Evolutionary conservation across 352 stramenopile genomes (phyloP).

Genomic region (Pythium guiyangense): DNA sequence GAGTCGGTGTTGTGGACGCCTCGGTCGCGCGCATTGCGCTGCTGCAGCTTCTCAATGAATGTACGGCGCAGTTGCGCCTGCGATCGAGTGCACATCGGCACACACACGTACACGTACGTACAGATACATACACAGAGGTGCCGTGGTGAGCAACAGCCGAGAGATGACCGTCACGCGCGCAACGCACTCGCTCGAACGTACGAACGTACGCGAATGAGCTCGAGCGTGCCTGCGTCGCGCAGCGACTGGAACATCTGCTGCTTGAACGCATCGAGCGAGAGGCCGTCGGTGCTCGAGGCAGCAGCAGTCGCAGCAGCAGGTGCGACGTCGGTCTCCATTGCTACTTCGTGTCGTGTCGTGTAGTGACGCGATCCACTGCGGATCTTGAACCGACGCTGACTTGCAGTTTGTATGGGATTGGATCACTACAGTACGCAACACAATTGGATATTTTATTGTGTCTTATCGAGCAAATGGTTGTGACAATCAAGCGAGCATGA

Average conservation of each 20-base stretch:
- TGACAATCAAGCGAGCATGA: no score
- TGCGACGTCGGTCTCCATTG: not conserved
- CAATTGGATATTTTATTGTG: no score
- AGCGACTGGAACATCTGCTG: conserved; percentile 70
- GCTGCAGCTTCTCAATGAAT: conserved; percentile 70
- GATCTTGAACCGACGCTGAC: conserved; percentile 10
- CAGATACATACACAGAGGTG: not conserved
- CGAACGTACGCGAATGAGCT: conserved; percentile 47
- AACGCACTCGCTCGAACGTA: no score
- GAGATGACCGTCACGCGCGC: not conserved
- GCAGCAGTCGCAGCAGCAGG: not conserved
- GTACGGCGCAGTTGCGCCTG: conserved; percentile 56
- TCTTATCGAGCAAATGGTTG: no score
- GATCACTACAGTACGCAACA: no score
- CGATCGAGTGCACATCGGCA: no score
- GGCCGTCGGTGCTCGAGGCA: conserved; percentile 10
- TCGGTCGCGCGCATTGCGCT: conserved; percentile 18
- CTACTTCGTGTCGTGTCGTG: no score
- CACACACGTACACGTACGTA: no score
- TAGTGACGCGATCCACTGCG: conserved; percentile 70
- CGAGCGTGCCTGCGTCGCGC: conserved; percentile 53
- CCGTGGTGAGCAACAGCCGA: no score
- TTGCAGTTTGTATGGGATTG: no score
- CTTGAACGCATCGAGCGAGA: conserved; percentile 65
- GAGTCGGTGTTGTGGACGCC: not conserved